Conservation (phyloP, 768 basidiomycete species). For the Lactifluus subvellereus region DNA sequence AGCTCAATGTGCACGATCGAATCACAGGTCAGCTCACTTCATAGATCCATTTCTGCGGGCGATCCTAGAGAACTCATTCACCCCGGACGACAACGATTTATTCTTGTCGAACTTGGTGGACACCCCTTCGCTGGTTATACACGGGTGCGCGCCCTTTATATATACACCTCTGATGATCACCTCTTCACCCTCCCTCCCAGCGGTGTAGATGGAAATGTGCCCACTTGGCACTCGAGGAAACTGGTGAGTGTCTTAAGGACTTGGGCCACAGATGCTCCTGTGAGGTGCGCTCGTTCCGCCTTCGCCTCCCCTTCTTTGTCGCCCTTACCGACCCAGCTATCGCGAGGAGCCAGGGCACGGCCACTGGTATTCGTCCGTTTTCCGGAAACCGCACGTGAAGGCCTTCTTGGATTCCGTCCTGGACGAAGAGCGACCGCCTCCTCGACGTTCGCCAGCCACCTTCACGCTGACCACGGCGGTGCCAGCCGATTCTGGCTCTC, state of each 20-base stretch:
- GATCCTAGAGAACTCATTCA: conserved; percentile 67
- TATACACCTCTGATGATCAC: neutral
- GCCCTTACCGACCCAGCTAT: conserved; percentile 35
- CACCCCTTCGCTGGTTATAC: conserved; percentile 65
- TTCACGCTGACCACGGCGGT: conserved; percentile 73
- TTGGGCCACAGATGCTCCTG: conserved; percentile 49
- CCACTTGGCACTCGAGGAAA: conserved; percentile 77
- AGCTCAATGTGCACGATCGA: neutral
- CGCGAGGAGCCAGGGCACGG: conserved; percentile 54
- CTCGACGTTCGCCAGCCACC: conserved; percentile 11
- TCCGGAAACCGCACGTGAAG: conserved; percentile 50
- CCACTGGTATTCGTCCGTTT: conserved; percentile 67
- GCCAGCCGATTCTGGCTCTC: conserved; percentile 61
- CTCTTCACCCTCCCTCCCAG: conserved; percentile 32
- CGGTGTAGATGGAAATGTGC: conserved; percentile 80
- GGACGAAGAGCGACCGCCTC: neutral
- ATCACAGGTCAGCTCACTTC: conserved; percentile 59
- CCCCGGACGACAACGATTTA: conserved; percentile 83
- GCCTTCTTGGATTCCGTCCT: conserved; percentile 45
- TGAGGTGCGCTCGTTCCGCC: conserved; percentile 39
- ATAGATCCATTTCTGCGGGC: conserved; percentile 68
- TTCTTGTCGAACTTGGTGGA: conserved; percentile 73
- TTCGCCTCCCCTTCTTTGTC: neutral
- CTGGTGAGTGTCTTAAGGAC: conserved; percentile 51
- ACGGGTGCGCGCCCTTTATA: conserved; percentile 51